Percentiles rank a stretch among this genome's conserved stretches.
Conservation (phyloP, 2,329 filamentous ascomycete genomes). For the Claviceps fusiformis region DNA sequence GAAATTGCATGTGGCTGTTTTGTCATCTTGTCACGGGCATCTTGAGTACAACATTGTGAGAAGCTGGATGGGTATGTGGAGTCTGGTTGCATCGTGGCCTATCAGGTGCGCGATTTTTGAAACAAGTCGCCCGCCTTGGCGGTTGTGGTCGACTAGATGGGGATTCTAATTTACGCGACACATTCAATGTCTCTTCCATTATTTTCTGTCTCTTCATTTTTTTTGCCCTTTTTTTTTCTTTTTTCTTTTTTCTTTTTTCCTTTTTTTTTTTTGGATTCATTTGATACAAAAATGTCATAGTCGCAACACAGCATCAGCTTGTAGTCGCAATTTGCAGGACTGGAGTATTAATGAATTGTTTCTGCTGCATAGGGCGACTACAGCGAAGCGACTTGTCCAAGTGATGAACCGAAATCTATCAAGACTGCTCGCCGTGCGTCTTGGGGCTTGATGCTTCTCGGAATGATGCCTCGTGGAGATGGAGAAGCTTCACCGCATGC, state of each 20-base stretch:
- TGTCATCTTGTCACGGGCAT: background rate
- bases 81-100: background rate
- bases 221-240: background rate
- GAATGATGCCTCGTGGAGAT: constrained; percentile 18
- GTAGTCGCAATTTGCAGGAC: constrained; percentile 13
- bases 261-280: background rate
- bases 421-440: constrained; percentile 29
- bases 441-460: constrained; percentile 29
- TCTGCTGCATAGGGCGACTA: constrained; percentile 14
- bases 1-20: background rate
- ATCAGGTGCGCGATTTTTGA: background rate
- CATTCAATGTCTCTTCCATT: background rate
- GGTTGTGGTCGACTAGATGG: constrained; percentile 19
- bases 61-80: background rate
- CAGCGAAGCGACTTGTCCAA: constrained; percentile 19
- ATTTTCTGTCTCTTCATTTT: background rate
- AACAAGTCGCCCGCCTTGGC: constrained; percentile 1
- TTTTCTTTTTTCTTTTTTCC: background rate
- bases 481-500: constrained; percentile 9
- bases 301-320: constrained; percentile 10
- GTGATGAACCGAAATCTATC: constrained; percentile 22
- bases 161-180: constrained; percentile 27
- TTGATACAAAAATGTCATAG: constrained; percentile 1
- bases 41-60: background rate
- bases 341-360: constrained; percentile 19